phyloP scores from a whole-genome alignment of 768 basidiomycete genomes.

The Trametes cinnabarina region DNA sequence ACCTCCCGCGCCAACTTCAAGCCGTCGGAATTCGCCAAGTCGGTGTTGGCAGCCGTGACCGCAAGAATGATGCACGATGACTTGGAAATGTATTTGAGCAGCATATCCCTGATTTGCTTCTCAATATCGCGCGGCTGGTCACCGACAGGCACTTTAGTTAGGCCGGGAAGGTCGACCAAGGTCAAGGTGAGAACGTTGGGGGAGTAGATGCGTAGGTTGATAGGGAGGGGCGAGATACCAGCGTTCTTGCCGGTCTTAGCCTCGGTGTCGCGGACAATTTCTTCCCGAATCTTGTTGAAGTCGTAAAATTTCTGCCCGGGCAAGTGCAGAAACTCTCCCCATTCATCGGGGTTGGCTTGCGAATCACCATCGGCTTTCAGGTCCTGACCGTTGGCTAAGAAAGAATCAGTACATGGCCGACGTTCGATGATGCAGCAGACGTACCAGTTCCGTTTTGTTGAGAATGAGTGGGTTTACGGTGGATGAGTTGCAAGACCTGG shows the following conservation, averaged over 20 bases:
- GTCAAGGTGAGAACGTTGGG: conserved; percentile 97
- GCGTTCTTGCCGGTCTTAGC: conserved; percentile 98
- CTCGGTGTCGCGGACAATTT: conserved; percentile 96
- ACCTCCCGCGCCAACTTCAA: conserved; percentile 80
- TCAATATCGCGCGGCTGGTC: conserved; percentile 98
- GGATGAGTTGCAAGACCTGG: conserved; percentile 91
- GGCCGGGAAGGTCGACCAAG: conserved; percentile 93
- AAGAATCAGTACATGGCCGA: neutral
- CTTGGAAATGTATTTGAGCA: conserved; percentile 91
- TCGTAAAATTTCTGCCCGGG: conserved; percentile 98
- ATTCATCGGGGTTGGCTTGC: conserved; percentile 87
- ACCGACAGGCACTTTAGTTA: conserved; percentile 86
- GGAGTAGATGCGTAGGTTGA: conserved; percentile 96
- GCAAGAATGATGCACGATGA: conserved; percentile 96
- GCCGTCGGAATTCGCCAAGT: conserved; percentile 98
- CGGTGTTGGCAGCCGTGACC: conserved; percentile 92
- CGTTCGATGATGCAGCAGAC: conserved; percentile 21
- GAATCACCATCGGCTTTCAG: conserved; percentile 44
- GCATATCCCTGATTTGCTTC: conserved; percentile 96
- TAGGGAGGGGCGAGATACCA: conserved; percentile 94
- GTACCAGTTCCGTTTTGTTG: conserved; percentile 46
- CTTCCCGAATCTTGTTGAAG: conserved; percentile 94
- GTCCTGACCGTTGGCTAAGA: conserved; percentile 40
- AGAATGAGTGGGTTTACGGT: conserved; percentile 60
- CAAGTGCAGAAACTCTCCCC: conserved; percentile 98